Base-by-base conservation (phyloP, 441 rosid genomes). In the Eruca vesicaria region DNA sequence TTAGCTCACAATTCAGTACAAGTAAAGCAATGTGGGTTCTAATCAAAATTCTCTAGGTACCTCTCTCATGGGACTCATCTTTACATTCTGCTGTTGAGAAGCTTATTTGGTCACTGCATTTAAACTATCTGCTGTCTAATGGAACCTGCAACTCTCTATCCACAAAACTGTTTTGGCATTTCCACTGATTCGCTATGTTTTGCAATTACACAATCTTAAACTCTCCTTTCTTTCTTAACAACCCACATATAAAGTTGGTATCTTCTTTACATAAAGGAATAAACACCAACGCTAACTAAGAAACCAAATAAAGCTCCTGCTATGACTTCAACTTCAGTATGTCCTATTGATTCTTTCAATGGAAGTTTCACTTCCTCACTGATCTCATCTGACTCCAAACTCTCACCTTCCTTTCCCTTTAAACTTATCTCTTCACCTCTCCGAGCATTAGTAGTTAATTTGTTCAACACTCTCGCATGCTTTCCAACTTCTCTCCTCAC, bases 1-100 rank as follows among this genome's bases (percentile, higher is more conserved):
- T 81, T 64, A 74, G 50, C 45, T 35, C 20, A 48, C 72, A 63
- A 65, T 50, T 35, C 33, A 16, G 36, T 3, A 74, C 64, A 70
- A 16, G 45, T 45, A 59, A 75, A 31, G 45, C 66, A 52, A 38
- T 38, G 9, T 69, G 50, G 59, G 0, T 69, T 64, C 69, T 59
- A 57, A 31, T 19, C 21, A 32, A 57, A 3, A 48, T 23, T 50
- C 20, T 36, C 23, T 35, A 58, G 1, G 21, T 83, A 90, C 98
- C 98, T 92, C 94, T 90, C 98, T 85, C 81, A 98, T 98, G 26
- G 98, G 96, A 68, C 94, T 88, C 73, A 92, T 92, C 93, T 90
- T 88, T 38, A 88, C 79, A 74, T 52, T 66, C 48, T 59, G 66
- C 48, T 82, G 84, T 64, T 85, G 86, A 66, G 79, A 62, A 76